Base-by-base conservation (phyloP, 2,329 filamentous ascomycete species). In the Cercospora canescens region DNA sequence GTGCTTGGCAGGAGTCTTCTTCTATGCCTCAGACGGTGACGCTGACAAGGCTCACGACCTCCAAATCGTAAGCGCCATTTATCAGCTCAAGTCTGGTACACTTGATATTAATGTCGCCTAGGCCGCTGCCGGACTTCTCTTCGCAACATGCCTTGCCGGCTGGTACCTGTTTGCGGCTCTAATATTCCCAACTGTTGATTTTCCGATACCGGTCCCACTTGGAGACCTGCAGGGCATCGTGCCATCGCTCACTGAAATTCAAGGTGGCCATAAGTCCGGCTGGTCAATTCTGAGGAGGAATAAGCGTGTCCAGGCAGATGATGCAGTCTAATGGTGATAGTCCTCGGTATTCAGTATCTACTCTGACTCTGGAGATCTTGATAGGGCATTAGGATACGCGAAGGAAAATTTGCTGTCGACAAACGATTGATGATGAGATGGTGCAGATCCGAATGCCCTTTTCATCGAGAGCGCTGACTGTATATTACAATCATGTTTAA, bases 121-220 rank as follows among this genome's bases (percentile, higher is more conserved):
- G 69, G 66, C 66, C 45, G 69, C 69, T 28, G 67, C 67, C 4
- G 67, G 63, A 6, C 34, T 70, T 12, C 52, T 71, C 16, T 71
- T 71, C 54, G 62, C 61, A 5, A 56, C 60, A 26, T 63, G 54
- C 60, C 57, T 66, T 5, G 41, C 69, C 21, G 69, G 69, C 26
- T 71, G 69, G 69, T 71, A 71, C 41, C 26, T 71, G 34, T 68
- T 69, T 21, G 66, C 69, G 4, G 69, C 55, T 12, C 59, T 71
- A 35, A 58, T 69, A 37, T 61, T 71, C 30, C 69, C 67, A 16
- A 69, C 60, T 9, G 69, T 71, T 18, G 69, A 71, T 58, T 71
- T 71, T 41, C 69, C 69, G 6, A 5, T 68, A 14, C 60, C 60
- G 14, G 32, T 71, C 6, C 69, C 69, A 28, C 56, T 71, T 45